phyloP scores from a whole-genome alignment of 2,329 filamentous ascomycete species.

The Lachnellula arida region DNA sequence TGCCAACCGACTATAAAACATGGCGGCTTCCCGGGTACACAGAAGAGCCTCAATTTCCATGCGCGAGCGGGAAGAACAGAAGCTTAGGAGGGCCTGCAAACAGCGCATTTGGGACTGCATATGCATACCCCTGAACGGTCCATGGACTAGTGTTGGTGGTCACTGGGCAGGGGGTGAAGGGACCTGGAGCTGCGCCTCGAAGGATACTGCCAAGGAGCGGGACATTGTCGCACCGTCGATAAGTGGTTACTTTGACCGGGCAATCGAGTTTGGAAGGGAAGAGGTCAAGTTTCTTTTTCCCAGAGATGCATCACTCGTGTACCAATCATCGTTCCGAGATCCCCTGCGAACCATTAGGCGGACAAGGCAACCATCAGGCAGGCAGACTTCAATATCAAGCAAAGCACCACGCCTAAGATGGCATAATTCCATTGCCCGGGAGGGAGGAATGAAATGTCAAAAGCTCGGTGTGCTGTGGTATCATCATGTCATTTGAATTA shows the following conservation, averaged over 20 bases:
- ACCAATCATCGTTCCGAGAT: not conserved
- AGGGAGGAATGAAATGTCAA: not conserved
- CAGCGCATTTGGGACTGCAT: constrained; percentile 9
- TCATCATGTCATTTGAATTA: not conserved
- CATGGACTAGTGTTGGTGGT: not conserved
- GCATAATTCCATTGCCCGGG: not conserved
- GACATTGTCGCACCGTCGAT: not conserved
- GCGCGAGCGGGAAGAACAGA: not conserved
- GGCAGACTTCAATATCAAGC: constrained; percentile 1
- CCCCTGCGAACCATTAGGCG: constrained; percentile 7
- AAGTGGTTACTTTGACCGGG: constrained; percentile 3
- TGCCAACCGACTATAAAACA: not conserved
- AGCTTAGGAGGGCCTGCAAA: constrained; percentile 3
- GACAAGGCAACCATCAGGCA: constrained; percentile 20
- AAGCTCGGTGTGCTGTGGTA: not conserved
- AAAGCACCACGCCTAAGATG: not conserved
- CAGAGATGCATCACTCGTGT: not conserved
- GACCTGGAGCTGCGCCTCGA: constrained; percentile 11
- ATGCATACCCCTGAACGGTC: constrained; percentile 8
- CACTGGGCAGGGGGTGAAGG: not conserved
- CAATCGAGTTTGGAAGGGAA: constrained; percentile 1
- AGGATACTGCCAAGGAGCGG: not conserved
- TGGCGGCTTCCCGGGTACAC: constrained; percentile 7
- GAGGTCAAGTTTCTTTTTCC: constrained; percentile 1
- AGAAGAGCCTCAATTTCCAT: constrained; percentile 9